Conservation (phyloP, 2,329 filamentous ascomycete species). For the Apiospora arundinis region DNA sequence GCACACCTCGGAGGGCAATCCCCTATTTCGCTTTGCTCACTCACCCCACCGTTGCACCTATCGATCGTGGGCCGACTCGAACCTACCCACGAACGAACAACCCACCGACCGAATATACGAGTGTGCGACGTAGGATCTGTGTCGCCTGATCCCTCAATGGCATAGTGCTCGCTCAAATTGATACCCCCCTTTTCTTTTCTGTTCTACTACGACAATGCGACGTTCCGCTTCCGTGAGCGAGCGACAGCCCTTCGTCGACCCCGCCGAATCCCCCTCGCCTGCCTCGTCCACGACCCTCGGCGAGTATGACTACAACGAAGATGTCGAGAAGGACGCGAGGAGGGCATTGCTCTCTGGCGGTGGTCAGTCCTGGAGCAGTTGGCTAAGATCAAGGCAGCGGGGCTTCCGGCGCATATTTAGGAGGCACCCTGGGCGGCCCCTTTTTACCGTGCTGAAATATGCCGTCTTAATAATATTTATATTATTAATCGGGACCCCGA, state of each 20-base stretch:
- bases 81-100: background rate
- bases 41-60: background rate
- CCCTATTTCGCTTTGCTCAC: background rate
- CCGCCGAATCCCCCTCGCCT: background rate
- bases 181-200: background rate
- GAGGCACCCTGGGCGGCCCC: conserved; percentile 27
- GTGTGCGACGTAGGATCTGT: background rate
- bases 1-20: background rate
- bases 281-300: conserved; percentile 7
- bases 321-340: background rate
- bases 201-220: conserved; percentile 13
- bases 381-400: conserved; percentile 29
- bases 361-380: conserved; percentile 19
- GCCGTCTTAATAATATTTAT: conserved; percentile 37
- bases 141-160: background rate
- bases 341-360: background rate
- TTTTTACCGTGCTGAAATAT: conserved; percentile 32
- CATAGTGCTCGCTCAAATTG: background rate
- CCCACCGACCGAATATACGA: background rate
- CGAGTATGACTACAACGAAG: background rate
- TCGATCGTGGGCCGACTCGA: background rate
- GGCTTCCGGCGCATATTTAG: conserved; percentile 31
- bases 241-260: conserved; percentile 17
- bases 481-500: conserved; percentile 40
- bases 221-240: background rate